Base-by-base conservation (phyloP, 257 asterid species). In the Salvia rosmarinus region DNA sequence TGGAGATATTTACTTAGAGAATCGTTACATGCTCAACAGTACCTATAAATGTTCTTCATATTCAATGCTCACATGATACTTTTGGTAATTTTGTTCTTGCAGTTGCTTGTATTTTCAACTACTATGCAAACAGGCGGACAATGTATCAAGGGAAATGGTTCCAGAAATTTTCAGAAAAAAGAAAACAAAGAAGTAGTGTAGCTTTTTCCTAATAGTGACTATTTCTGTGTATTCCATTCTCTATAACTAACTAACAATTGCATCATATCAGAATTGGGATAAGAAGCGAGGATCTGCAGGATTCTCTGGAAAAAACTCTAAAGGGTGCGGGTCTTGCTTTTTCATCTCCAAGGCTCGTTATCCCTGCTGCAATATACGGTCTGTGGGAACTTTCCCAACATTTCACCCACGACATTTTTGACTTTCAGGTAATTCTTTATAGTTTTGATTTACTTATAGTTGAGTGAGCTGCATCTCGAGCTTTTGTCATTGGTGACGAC, bases 331-430 rank as follows among this genome's bases (percentile, higher is more conserved):
- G 90, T 65, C 62, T 95, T 68, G 98, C 98, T 69, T 96, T 95
- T 72, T 95, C 98, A 66, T 95, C 99, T 70, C 96, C 99, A 3
- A 85, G 99, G 87, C 97, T 95, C 70, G 94, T 85, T 58, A 47
- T 95, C 73, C 99, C 99, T 67, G 98, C 88, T 9, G 91, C 85
- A 70, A 88, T 95, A 77, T 95, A 89, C 67, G 97, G 89, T 76
- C 71, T 95, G 28, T 95, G 99, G 99, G 97, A 89, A 85, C 71
- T 95, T 66, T 85, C 87, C 60, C 96, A 89, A 72, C 92, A 85
- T 79, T 84, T 88, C 67, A 66, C 80, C 73, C 81, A 79, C 70
- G 83, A 77, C 76, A 66, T 91, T 35, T 77, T 91, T 72, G 90
- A 91, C 73, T 95, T 89, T 70, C 96, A 89, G 98, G 98, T 94